phyloP scores from a whole-genome alignment of 768 basidiomycete genomes.

The Asterophora parasitica region DNA sequence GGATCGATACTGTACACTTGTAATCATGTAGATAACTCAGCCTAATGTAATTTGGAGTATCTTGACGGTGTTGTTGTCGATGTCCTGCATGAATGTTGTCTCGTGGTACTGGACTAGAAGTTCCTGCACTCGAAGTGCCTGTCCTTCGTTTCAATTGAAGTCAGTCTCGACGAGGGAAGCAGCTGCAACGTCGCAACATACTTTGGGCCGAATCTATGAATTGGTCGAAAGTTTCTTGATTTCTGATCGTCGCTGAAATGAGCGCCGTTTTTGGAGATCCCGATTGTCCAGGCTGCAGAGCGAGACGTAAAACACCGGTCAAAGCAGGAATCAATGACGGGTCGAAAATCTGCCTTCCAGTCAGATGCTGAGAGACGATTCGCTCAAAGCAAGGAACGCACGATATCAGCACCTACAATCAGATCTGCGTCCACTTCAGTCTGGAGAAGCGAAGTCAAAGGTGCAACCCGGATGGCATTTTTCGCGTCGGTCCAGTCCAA shows the following conservation, averaged over 20 bases:
- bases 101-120: slow-evolving; percentile 15
- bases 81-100: slow-evolving; percentile 22
- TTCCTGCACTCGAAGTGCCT: slow-evolving; percentile 23
- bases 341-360: slow-evolving; percentile 55
- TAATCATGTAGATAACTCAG: slow-evolving; percentile 8
- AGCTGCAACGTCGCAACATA: slow-evolving; percentile 7
- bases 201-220: slow-evolving; percentile 39
- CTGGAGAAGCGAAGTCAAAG: slow-evolving; percentile 30
- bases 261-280: slow-evolving; percentile 26
- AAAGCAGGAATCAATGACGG: slow-evolving; percentile 56
- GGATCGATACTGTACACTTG: not conserved
- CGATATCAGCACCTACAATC: slow-evolving; percentile 70
- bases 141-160: slow-evolving; percentile 4
- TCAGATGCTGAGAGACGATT: not conserved
- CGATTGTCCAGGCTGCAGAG: slow-evolving; percentile 27
- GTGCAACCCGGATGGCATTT: slow-evolving; percentile 21
- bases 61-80: slow-evolving; percentile 37
- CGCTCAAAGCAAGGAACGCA: slow-evolving; percentile 15
- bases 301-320: slow-evolving; percentile 42
- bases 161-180: slow-evolving; percentile 14
- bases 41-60: slow-evolving; percentile 39
- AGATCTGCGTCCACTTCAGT: slow-evolving; percentile 47
- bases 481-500: slow-evolving; percentile 67
- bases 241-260: slow-evolving; percentile 55
- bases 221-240: slow-evolving; percentile 42